Base-by-base conservation (phyloP, 495 filamentous ascomycete genomes). In the Entonaema liquescens region DNA sequence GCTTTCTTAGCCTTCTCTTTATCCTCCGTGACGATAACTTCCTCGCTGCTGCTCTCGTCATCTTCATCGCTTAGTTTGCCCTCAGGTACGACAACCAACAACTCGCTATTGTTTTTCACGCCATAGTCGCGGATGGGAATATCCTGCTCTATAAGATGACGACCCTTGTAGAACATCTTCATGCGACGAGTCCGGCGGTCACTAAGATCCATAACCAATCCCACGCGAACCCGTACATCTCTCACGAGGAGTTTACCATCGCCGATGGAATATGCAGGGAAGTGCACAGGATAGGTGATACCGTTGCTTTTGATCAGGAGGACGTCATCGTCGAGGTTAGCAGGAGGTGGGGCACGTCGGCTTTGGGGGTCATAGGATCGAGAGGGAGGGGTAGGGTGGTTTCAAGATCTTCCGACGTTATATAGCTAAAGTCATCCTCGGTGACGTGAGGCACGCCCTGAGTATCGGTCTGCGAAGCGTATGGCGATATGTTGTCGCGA, bases 131-230 rank as follows among this genome's bases (percentile, higher is more conserved):
- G 85, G 72, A 92, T 89, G 3, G 87, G 85, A n/a, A 80, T 79
- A 7, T 81, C 70, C 70, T 89, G 84, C 66, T 94, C 88, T 74
- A 89, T 90, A 40, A 97, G 78, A 17, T 89, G 84, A 64, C 88
- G 89, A 9, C 94, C 94, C 77, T 94, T 95, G 83, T 95, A 96
- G 53, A 94, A 85, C 75, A 97, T 78, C 71, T 89, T 91, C 68
- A 97, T 79, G 7, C 86, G 79, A 47, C 62, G 73, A 29, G 71
- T 75, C 9, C 86, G 82, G n/a, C 87, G 83, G 63, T 89, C 84
- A 6, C 83, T 79, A 13, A 91, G 81, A 26, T 86, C 85, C 69
- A 90, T 84, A 61, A 90, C 83, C 60, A 88, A 80, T 21, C 88
- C 90, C 9, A 89, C 91, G 5, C 86, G 85, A 33, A 87, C 82